Base-by-base conservation (phyloP, 2,329 filamentous ascomycete species). In the Bipolaris gigantea region DNA sequence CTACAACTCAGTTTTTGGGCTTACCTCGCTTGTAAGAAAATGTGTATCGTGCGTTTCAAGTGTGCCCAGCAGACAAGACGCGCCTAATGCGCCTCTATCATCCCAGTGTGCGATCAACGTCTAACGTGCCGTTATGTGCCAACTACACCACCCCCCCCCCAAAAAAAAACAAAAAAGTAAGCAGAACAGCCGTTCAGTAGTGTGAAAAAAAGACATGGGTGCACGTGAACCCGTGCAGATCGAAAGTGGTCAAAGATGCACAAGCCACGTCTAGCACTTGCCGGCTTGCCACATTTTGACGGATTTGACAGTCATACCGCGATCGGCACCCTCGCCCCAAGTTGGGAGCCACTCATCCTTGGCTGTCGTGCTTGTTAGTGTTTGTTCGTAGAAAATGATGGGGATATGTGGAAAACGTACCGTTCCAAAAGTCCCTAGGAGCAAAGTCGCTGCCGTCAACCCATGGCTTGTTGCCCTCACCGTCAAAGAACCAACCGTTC, bases 391-490 rank as follows among this genome's bases (percentile, higher is more conserved):
- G 15, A 21, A n/a, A 8, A 21, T 44, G 7, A 9, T 3, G 8
- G n/a, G 5, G n/a, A 25, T 21, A 5, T 33, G 30, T 4, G 13
- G 4, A 27, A 5, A 35, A 59, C 54, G n/a, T 56, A 61, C 63
- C 60, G 43, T 67, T 65, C 57, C 59, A 66, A 39, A 69, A 69
- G 40, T 67, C 65, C 11, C 55, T 51, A 16, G 54, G 59, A 9
- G 66, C 65, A 35, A 60, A 59, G 33, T 55, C 53, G 10, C 64
- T 64, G 35, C 59, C 57, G 45, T 69, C 66, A 11, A 65, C 65
- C 90, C 90, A 94, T 0, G 90, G 90, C 80, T 94, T 94, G 42
- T 93, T 93, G 39, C 80, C 81, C 60, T 81, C 77, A n/a, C 85
- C 85, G 30, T 69, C 65, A 47, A 55, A 67, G 50, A 93, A 94